A percentile compares a stretch with the other conserved stretches of the same genome.
phyloP scores from a whole-genome alignment of 306 rosid species.

The Vachellia pachyceras region DNA sequence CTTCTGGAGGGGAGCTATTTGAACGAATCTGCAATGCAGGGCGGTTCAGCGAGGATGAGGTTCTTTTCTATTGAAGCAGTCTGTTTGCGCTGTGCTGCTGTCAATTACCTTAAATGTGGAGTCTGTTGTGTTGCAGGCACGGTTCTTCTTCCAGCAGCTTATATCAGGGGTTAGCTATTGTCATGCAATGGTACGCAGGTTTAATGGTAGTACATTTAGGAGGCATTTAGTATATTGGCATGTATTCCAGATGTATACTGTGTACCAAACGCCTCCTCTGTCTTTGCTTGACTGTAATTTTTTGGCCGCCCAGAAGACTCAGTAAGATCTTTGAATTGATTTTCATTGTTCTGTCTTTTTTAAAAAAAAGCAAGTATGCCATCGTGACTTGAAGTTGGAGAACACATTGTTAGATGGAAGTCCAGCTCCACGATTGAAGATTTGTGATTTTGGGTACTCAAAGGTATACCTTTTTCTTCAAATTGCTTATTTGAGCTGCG shows the following conservation, averaged over 20 bases:
- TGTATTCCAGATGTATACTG: background rate
- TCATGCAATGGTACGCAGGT: conserved; percentile 76
- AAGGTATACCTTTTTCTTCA: conserved; percentile 58
- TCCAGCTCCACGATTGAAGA: conserved; percentile 90
- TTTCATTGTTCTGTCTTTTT: conserved; percentile 26
- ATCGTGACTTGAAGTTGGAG: conserved; percentile 94
- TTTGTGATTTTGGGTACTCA: conserved; percentile 95
- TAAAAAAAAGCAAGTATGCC: conserved; percentile 79
- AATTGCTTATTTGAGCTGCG: conserved; percentile 4
- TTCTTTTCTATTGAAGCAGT: conserved; percentile 36
- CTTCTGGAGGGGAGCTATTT: conserved; percentile 96
- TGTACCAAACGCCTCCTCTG: background rate
- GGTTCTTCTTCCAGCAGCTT: conserved; percentile 96
- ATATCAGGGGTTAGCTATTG: conserved; percentile 97
- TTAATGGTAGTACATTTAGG: background rate
- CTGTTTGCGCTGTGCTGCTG: conserved; percentile 31
- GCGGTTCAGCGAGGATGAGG: conserved; percentile 96
- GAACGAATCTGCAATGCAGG: conserved; percentile 99
- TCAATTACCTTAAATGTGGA: conserved; percentile 31
- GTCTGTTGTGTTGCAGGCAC: conserved; percentile 66
- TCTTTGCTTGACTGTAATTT: background rate
- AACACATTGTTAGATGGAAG: conserved; percentile 96
- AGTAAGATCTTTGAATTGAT: conserved; percentile 30
- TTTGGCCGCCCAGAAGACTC: conserved; percentile 13
- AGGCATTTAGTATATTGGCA: background rate